Evolutionary conservation across 2,329 filamentous ascomycete species (phyloP).

Genomic region (Metarhizium humberi): DNA sequence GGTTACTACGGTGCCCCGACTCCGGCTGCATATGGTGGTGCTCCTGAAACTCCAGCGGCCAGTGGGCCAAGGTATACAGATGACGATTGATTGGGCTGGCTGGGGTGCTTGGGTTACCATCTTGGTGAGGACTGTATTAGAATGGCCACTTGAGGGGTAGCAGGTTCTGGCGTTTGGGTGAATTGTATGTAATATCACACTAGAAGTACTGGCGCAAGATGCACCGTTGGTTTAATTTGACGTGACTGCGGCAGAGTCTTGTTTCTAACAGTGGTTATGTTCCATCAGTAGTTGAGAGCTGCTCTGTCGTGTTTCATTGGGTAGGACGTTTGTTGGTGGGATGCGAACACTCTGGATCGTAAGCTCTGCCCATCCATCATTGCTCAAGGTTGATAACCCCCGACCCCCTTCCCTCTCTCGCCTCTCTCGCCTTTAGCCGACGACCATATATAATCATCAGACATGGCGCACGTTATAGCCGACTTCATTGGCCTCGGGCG

Average conservation of each 20-base stretch:
- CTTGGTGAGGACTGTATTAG: background rate
- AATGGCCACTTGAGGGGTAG: background rate
- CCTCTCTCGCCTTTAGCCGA: no score
- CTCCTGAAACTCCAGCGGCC: slow-evolving; percentile 52
- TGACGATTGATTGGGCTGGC: slow-evolving; percentile 27
- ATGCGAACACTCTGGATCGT: no score
- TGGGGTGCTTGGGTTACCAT: background rate
- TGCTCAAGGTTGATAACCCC: no score
- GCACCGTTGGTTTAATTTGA: background rate
- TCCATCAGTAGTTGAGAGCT: background rate
- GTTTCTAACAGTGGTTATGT: background rate
- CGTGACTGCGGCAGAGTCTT: background rate
- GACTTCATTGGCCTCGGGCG: no score
- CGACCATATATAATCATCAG: no score
- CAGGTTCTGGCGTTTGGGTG: background rate
- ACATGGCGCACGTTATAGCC: no score
- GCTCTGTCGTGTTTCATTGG: no score
- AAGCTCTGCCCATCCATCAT: no score
- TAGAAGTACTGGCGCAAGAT: background rate
- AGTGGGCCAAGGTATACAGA: slow-evolving; percentile 46
- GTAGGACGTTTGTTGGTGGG: no score
- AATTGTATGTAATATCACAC: background rate
- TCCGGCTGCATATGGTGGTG: slow-evolving; percentile 49
- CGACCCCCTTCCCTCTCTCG: no score
- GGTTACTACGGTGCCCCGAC: slow-evolving; percentile 56